phyloP scores from a whole-genome alignment of 1,284 basidiomycete genomes.

The Rhodotorula sp. region DNA sequence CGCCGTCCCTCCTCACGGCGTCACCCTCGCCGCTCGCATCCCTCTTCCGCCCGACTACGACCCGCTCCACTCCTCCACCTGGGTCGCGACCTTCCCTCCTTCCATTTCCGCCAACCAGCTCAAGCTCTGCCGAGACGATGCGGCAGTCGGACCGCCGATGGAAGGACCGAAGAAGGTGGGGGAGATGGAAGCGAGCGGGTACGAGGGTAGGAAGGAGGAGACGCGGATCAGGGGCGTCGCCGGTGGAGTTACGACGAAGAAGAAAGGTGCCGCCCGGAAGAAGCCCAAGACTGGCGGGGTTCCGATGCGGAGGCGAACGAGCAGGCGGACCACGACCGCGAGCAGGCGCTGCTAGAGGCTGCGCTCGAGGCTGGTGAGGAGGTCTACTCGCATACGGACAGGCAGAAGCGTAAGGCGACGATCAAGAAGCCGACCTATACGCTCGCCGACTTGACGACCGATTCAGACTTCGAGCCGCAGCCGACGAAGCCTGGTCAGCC shows the following conservation, averaged over 20 bases:
- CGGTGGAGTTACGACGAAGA: background rate
- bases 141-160: no score
- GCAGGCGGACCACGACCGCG: background rate
- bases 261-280: no score
- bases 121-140: background rate
- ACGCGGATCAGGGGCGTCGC: background rate
- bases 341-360: background rate
- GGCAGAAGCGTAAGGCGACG: background rate
- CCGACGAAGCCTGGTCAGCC: background rate
- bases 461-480: background rate
- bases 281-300: background rate
- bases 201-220: background rate
- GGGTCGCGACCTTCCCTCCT: conserved; percentile 1
- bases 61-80: background rate
- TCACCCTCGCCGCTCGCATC: background rate
- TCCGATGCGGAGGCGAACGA: no score
- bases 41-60: background rate
- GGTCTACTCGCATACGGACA: background rate
- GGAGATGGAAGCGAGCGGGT: no score
- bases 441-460: background rate
- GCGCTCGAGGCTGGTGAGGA: background rate
- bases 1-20: background rate
- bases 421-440: background rate
- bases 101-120: background rate
- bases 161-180: no score